Base-by-base conservation (phyloP, 768 basidiomycete genomes). In the Neoboletus subvelutipes region DNA sequence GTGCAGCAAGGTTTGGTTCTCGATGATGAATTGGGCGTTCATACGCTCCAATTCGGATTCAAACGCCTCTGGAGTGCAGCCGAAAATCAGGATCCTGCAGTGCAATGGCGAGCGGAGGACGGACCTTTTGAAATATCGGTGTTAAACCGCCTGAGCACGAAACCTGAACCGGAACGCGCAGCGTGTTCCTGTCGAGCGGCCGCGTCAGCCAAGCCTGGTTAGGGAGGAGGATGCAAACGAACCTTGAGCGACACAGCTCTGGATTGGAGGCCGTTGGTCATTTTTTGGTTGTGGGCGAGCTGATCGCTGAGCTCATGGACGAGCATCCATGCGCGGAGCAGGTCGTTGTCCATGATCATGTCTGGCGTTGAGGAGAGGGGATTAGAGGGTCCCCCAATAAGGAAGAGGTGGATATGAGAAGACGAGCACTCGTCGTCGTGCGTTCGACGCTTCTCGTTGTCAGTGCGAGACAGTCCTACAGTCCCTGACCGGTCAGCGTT, bases 21-120 rank as follows among this genome's bases (percentile, higher is more conserved):
- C 97, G 55, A 96, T 86, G 45, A 98, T 84, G 41, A 93, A 83
- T 61, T 90, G 87, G 9, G 96, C 92, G 67, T 94, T 95, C 68
- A 82, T 80, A 29, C 92, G 84, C 73, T 99, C 97, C 4, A 98
- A 76, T 70, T 96, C 95, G 3, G 93, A 92, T 64, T 94, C 87
- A 73, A 98, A 97, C 9, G 80, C 74, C 79, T 98, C 97, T 99
- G 71, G 47, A 57, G 52, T 54, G 34, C 52, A 54, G 46, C 17
- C 45, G 43, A 55, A 54, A 56, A 57, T 63, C 55, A 54, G 57
- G 57, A 50, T 55, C 54, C 31, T 40, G 53, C 58, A 55, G 58
- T 52, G 54, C 49, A 40, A 31, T 20, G 54, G 31, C 11, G 17
- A 45, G 5, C 15, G 28, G 54, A 7, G 15, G 43, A 6, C 77